Percentiles rank a stretch among this genome's conserved stretches.
These are phyloP conservation scores for Saccharomycopsis capsularis DNA, from an alignment of 805 yeast species.

Conservation along the genomic window DNA sequence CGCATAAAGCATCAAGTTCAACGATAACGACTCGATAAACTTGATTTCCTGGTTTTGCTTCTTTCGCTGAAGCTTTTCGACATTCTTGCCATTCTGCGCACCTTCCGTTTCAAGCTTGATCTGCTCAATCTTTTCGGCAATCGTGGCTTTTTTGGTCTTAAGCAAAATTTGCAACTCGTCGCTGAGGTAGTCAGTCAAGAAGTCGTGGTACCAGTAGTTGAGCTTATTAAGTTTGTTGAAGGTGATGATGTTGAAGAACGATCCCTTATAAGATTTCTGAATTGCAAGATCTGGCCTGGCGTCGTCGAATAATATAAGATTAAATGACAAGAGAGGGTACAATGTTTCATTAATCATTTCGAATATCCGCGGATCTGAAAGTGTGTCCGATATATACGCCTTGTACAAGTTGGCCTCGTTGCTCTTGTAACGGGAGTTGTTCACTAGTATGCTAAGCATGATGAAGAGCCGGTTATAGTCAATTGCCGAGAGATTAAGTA, in stretches of 20 bases:
- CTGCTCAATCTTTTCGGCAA: not conserved
- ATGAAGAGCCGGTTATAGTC: conserved; percentile 18
- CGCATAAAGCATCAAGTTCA: conserved; percentile 16
- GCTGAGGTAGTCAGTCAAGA: conserved; percentile 4
- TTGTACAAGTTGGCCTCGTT: not conserved
- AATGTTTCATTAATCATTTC: conserved; percentile 4
- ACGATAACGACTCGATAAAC: conserved; percentile 16
- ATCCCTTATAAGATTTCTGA: conserved; percentile 6
- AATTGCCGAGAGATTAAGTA: conserved; percentile 8
- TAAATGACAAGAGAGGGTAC: conserved; percentile 13
- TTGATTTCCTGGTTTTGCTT: conserved; percentile 8
- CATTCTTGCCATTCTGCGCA: not conserved
- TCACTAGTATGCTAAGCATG: conserved; percentile 11
- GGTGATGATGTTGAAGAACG: conserved; percentile 21
- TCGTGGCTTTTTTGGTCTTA: conserved; percentile 4
- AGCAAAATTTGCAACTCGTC: conserved; percentile 9
- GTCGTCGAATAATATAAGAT: conserved; percentile 17
- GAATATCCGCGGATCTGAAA: not conserved
- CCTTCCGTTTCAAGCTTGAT: not conserved
- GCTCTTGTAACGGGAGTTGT: not conserved
- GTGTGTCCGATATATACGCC: not conserved
- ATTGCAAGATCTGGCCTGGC: conserved; percentile 16
- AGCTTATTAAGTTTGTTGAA: conserved; percentile 20
- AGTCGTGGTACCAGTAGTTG: conserved; percentile 13
- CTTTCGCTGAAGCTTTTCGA: not conserved